A percentile compares a stretch with the other conserved stretches of the same genome.
These are phyloP conservation scores for Pontederia crassipes DNA, from an alignment of 176 grass and related monocot species.

Conservation along the genomic window DNA sequence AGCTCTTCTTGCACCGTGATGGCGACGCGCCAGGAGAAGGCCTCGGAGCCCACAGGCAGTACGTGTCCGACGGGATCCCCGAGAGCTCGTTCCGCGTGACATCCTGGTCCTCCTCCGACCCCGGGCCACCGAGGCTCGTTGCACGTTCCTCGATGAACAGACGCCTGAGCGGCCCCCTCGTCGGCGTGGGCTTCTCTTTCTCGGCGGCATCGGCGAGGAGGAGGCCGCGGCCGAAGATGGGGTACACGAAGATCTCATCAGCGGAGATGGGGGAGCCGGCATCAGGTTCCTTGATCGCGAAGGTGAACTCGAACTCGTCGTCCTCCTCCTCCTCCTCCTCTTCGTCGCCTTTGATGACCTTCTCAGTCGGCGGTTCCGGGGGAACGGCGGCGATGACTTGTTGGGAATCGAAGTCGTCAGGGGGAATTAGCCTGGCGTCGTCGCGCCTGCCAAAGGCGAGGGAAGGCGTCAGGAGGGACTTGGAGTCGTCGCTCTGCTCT, in stretches of 20 bases:
- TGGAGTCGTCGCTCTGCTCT: too few species aligned
- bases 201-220: not conserved
- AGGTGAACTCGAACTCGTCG: conserved; percentile 9
- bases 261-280: not conserved
- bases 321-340: not conserved
- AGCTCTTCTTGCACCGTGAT: conserved; percentile 3
- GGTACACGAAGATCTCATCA: conserved; percentile 9
- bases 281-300: not conserved
- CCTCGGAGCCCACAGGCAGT: conserved; percentile 9
- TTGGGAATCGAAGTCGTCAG: too few species aligned
- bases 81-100: not conserved
- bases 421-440: too few species aligned
- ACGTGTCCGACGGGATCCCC: conserved; percentile 1
- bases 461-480: too few species aligned
- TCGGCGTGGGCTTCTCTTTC: not conserved
- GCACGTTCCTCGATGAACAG: not conserved
- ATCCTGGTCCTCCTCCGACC: not conserved
- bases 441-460: too few species aligned
- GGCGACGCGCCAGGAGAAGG: not conserved
- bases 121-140: not conserved
- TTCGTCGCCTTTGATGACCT: not conserved
- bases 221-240: conserved; percentile 6
- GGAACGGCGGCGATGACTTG: too few species aligned
- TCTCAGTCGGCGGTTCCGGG: too few species aligned
- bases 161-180: not conserved